A percentile compares a stretch with the other conserved stretches of the same genome.
These are phyloP conservation scores for Coffea canephora DNA, from an alignment of 257 asterid genomes.

Conservation along the genomic window DNA sequence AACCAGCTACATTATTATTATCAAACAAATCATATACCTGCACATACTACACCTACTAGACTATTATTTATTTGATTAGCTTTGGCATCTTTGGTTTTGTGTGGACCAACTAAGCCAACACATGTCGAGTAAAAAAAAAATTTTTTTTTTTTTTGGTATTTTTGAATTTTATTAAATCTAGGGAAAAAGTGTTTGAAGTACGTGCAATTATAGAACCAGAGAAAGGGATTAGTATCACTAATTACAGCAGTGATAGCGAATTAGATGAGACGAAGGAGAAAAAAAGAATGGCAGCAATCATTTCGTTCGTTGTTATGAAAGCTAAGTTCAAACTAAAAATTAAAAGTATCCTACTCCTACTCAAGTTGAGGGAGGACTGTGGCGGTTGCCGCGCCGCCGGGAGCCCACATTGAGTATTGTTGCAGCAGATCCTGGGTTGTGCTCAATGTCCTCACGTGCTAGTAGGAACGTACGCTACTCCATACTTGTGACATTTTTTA, in stretches of 20 bases:
- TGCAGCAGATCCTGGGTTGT: not conserved
- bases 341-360: not conserved
- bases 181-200: slow-evolving; percentile 9
- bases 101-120: slow-evolving; percentile 5
- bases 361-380: not conserved
- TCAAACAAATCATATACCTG: slow-evolving; percentile 21
- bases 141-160: not conserved
- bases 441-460: not conserved
- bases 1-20: slow-evolving; percentile 14
- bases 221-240: slow-evolving; percentile 8
- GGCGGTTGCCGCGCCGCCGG: too few relatives aligned
- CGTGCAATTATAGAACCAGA: slow-evolving; percentile 19
- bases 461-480: not conserved
- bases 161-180: not conserved
- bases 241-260: slow-evolving; percentile 11
- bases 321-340: slow-evolving; percentile 21
- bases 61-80: not conserved
- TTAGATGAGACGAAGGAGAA: slow-evolving; percentile 5
- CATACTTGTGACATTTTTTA: not conserved
- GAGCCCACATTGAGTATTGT: not conserved
- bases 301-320: slow-evolving; percentile 28
- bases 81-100: not conserved
- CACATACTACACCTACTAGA: not conserved
- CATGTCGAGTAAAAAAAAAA: not conserved
- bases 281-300: slow-evolving; percentile 21